These are phyloP conservation scores for Calonectria pauciramosa DNA, from an alignment of 2,329 filamentous ascomycete species.

Conservation along the genomic window DNA sequence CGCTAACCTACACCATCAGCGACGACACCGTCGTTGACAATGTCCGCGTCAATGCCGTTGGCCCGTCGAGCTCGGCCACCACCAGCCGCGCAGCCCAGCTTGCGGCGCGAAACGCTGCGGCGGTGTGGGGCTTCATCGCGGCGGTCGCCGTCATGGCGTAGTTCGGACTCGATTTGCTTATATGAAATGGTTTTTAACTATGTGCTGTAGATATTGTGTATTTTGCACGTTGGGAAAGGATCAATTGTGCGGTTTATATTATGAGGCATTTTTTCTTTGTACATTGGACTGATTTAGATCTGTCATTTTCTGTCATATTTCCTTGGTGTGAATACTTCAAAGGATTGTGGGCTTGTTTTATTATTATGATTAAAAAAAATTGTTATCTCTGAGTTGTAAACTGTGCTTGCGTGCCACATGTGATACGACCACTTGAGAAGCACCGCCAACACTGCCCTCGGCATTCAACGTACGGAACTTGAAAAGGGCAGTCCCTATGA, in stretches of 20 bases:
- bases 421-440: neutral
- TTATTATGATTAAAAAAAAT: neutral
- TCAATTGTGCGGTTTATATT: slow-evolving; percentile 27
- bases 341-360: neutral
- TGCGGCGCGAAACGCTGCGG: neutral
- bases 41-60: slow-evolving; percentile 51
- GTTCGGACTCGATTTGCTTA: neutral
- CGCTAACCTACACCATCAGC: slow-evolving; percentile 45
- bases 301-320: neutral
- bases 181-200: neutral
- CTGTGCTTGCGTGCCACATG: neutral
- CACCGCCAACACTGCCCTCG: neutral
- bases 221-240: slow-evolving; percentile 20
- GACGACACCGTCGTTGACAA: slow-evolving; percentile 51
- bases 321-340: neutral
- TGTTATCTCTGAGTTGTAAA: neutral
- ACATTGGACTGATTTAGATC: neutral
- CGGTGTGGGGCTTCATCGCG: neutral
- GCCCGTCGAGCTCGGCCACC: slow-evolving; percentile 37
- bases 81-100: neutral
- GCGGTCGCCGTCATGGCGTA: neutral
- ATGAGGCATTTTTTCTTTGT: slow-evolving; percentile 12
- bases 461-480: neutral
- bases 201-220: slow-evolving; percentile 25
- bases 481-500: too few species aligned